phyloP scores from a whole-genome alignment of 2,329 filamentous ascomycete genomes.

The Laburnicola sp. region DNA sequence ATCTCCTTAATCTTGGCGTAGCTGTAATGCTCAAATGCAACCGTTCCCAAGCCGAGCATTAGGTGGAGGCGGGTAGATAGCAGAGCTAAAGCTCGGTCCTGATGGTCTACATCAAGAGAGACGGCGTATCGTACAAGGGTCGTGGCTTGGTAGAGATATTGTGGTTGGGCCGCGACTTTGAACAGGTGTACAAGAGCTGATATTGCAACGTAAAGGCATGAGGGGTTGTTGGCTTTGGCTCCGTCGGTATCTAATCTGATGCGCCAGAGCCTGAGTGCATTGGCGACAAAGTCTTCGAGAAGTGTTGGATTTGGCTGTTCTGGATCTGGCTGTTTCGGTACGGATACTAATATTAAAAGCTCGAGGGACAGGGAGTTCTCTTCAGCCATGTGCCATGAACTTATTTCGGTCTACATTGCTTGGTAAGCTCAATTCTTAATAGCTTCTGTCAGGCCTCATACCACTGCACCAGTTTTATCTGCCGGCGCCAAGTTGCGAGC shows the following conservation, averaged over 20 bases:
- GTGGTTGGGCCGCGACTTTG: slow-evolving; percentile 11
- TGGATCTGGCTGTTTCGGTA: background rate
- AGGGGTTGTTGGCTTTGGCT: background rate
- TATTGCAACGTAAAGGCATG: background rate
- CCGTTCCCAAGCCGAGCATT: slow-evolving; percentile 34
- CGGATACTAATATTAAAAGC: slow-evolving; percentile 31
- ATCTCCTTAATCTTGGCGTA: slow-evolving; percentile 40
- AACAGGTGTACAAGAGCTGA: background rate
- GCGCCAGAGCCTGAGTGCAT: slow-evolving; percentile 22
- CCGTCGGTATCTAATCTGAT: slow-evolving; percentile 12
- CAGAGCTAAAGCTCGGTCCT: slow-evolving; percentile 33
- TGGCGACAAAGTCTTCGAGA: slow-evolving; percentile 23
- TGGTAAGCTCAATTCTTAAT: background rate
- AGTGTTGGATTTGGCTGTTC: background rate
- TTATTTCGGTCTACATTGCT: slow-evolving; percentile 3
- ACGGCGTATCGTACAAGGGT: slow-evolving; percentile 32
- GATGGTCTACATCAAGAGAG: slow-evolving; percentile 27
- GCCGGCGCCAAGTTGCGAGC: slow-evolving; percentile 4
- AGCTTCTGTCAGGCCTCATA: background rate
- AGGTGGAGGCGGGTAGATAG: slow-evolving; percentile 39
- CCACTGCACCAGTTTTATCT: background rate
- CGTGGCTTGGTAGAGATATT: slow-evolving; percentile 33
- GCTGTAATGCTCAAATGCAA: slow-evolving; percentile 34
- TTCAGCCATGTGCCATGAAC: slow-evolving; percentile 23
- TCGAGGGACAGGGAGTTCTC: slow-evolving; percentile 31